A percentile compares a stretch with the other conserved stretches of the same genome.
These are phyloP conservation scores for Eucalyptus guilfoylei DNA, from an alignment of 345 rosid species.

Conservation along the genomic window DNA sequence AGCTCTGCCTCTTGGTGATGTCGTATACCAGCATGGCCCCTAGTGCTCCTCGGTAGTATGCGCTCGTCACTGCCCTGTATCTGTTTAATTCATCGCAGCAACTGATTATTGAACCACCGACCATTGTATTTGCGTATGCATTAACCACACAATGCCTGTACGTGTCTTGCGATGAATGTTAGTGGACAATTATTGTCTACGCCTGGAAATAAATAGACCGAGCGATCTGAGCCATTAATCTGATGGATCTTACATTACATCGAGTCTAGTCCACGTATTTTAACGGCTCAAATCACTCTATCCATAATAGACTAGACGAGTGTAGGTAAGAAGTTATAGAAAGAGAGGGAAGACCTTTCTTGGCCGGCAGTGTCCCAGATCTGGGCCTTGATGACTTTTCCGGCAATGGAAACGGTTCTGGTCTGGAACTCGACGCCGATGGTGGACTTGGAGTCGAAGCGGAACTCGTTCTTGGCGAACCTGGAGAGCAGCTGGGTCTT, in stretches of 20 bases:
- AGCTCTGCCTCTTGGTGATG: not conserved
- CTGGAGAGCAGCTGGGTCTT: not conserved
- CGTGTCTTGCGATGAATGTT: not conserved
- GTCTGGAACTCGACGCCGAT: not conserved
- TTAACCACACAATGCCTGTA: not conserved
- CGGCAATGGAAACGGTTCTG: constrained; percentile 42
- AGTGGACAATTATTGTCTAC: constrained; percentile 27
- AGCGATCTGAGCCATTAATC: not conserved
- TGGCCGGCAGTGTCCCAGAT: constrained; percentile 99
- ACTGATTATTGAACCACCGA: constrained; percentile 49
- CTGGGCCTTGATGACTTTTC: constrained; percentile 76
- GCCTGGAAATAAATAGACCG: constrained; percentile 4
- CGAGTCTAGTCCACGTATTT: not conserved
- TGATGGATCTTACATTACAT: not conserved
- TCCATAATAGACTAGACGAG: not conserved
- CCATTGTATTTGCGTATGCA: constrained; percentile 73
- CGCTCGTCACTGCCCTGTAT: not conserved
- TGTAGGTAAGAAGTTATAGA: not conserved
- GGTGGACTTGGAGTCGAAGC: not conserved
- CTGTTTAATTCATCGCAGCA: constrained; percentile 35
- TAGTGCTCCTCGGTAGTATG: not conserved
- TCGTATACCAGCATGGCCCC: not conserved
- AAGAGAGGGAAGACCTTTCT: constrained; percentile 42
- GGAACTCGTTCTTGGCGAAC: not conserved
- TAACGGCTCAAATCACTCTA: constrained; percentile 37